phyloP scores from a whole-genome alignment of 805 yeast species.

The Brettanomyces bruxellensis region DNA sequence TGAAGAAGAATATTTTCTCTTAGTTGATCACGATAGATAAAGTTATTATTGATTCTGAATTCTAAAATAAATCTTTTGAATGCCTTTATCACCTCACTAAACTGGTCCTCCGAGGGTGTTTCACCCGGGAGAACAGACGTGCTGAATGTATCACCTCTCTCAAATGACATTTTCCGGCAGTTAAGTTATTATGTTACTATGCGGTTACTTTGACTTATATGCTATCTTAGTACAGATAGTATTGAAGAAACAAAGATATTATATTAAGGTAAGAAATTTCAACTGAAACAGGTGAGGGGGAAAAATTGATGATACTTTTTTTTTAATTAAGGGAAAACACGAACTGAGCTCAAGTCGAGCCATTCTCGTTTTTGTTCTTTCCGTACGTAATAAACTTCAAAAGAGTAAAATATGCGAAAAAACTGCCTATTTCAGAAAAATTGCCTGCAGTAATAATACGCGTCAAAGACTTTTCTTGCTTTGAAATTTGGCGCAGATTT shows the following conservation, averaged over 20 bases:
- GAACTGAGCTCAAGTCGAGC: too few relatives aligned
- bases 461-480: background rate
- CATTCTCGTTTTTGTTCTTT: background rate
- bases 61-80: constrained; percentile 78
- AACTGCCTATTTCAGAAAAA: background rate
- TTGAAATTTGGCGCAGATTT: background rate
- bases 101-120: constrained; percentile 49
- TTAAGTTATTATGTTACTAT: background rate
- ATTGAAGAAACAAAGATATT: too few relatives aligned
- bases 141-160: constrained; percentile 59
- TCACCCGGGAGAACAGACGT: constrained; percentile 88
- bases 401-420: constrained; percentile 1
- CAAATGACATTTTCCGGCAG: constrained; percentile 50
- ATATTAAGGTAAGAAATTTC: too few relatives aligned
- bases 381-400: background rate
- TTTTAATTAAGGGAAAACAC: too few relatives aligned
- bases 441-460: background rate
- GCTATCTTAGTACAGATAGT: too few relatives aligned
- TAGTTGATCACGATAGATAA: constrained; percentile 83
- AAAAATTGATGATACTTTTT: too few relatives aligned
- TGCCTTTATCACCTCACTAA: constrained; percentile 64
- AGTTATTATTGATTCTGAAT: constrained; percentile 74
- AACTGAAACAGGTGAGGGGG: too few relatives aligned
- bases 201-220: too few relatives aligned
- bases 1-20: constrained; percentile 78